Base-by-base conservation (phyloP, 352 stramenopile species). In the Pythium phragmitis region DNA sequence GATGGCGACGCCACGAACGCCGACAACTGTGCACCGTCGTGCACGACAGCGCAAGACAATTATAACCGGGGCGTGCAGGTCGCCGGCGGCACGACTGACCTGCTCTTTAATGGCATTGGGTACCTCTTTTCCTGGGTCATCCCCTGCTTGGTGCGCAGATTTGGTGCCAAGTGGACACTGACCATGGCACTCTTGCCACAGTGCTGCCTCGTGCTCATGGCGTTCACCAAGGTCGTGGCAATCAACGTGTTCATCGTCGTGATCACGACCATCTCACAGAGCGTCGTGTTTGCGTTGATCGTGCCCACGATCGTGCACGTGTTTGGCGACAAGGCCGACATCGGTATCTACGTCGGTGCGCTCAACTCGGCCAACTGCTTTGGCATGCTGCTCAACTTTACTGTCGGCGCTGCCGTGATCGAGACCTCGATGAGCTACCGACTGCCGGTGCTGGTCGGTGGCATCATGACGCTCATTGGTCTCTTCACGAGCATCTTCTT, bases 61-160 rank as follows among this genome's bases (percentile, higher is more conserved):
- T 87, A 75, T 67, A 81, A 80, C 60, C 49, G 72, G 34, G 77
- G 77, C 8, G 77, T 84, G 11, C 68, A 57, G 7, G 49, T 84
- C 34, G 77, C 77, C 36, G 77, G 75, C 45, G 71, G 75, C 19
- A 30, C 68, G 7, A 65, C 70, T 1, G 75, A 77, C 45, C 26
- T 68, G 13, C 13, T 69, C 8, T 75, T 73, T 51, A 77, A 76
- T 58, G 5, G 70, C 14, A 55, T 80, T 12, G 73, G 75, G 5
- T 81, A 82, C 36, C 21, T 67, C 8, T 78, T 72, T 60, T 72
- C 77, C 19, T 76, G 63, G 56, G 16, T 63, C 26, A 30, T 30
- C 26, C 26, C 26, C 26, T 30, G 4, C 26, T 30, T 30, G 26
- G 26, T 30, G 26, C 26, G 26, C 26, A 30, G 26, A 5, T 30